Base-by-base conservation (phyloP, 2,329 filamentous ascomycete genomes). In the Rosellinia necatrix region DNA sequence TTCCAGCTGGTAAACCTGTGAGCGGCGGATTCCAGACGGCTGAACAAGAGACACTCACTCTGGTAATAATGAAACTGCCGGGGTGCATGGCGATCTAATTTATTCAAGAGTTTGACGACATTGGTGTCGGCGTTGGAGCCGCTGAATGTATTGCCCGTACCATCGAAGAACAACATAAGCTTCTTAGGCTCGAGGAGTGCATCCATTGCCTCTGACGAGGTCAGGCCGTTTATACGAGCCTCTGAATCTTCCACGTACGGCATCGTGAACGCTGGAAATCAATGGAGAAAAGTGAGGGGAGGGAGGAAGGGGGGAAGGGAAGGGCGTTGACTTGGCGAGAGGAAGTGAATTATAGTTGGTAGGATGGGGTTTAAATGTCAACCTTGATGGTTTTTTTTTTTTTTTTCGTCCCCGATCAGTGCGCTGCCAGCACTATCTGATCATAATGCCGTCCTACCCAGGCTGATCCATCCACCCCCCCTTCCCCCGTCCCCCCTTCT, bases 61-160 rank as follows among this genome's bases (percentile, higher is more conserved):
- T 81, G 79, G 47, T 81, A 81, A 58, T 81, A 81, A 53, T 80
- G 78, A 43, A 72, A 77, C 52, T 81, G 78, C 17, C 70, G 58
- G 3, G 75, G 71, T 25, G 73, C 62, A 40, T 75, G 72, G 19
- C 78, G 73, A 44, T 82, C 77, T 19, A 82, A 60, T 67, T 76
- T 77, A 46, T 69, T 70, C 34, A 77, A 71, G 8, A 83, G 69
- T 64, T 82, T 82, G 49, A 82, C 76, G 2, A 83, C 77, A 50
- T 83, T 83, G 13, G 79, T 81, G 63, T 83, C 80, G 4, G 74
- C 70, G 55, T 77, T 75, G 38, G 75, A 74, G 6, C 77, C 76
- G 8, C 66, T 76, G 59, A 78, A 79, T 0, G 70, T 72, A 58
- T 78, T 79, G 3, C 78, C 78, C 1, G 77, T 80, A 27, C 78